Percentiles rank a stretch among this genome's conserved stretches.
phyloP scores from a whole-genome alignment of 371 early-diverging fungal genomes.

The Rhizomucor miehei region DNA sequence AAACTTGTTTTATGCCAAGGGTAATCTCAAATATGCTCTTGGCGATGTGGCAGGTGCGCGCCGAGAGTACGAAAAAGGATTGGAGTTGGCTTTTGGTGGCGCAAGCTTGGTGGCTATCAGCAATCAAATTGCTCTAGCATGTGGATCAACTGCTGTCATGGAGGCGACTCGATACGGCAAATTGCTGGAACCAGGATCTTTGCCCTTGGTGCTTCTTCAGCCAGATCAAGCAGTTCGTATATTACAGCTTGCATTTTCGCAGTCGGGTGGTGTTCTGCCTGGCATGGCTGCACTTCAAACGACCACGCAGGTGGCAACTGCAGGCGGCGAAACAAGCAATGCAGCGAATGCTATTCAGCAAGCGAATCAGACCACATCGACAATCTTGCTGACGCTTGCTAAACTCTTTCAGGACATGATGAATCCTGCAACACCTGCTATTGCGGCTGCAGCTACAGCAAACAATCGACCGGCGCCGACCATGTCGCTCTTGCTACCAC shows the following conservation, averaged over 20 bases:
- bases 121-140: constrained; percentile 39
- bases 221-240: constrained; percentile 68
- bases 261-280: constrained; percentile 64
- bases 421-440: constrained; percentile 42
- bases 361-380: constrained; percentile 75
- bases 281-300: constrained; percentile 33
- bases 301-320: neutral
- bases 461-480: constrained; percentile 48
- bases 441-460: constrained; percentile 36
- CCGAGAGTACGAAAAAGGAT: constrained; percentile 75
- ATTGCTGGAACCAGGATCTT: constrained; percentile 16
- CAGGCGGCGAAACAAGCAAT: neutral
- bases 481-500: constrained; percentile 65
- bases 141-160: constrained; percentile 28
- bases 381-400: constrained; percentile 78
- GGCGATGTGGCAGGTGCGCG: constrained; percentile 73
- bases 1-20: constrained; percentile 83
- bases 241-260: constrained; percentile 56
- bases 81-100: constrained; percentile 78
- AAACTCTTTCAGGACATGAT: constrained; percentile 83
- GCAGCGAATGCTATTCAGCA: constrained; percentile 42
- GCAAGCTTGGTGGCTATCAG: constrained; percentile 55
- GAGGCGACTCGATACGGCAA: constrained; percentile 18
- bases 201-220: constrained; percentile 60
- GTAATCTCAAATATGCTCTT: constrained; percentile 75